Base-by-base conservation (phyloP, 805 yeast genomes). In the Wickerhamiella spandovensis region DNA sequence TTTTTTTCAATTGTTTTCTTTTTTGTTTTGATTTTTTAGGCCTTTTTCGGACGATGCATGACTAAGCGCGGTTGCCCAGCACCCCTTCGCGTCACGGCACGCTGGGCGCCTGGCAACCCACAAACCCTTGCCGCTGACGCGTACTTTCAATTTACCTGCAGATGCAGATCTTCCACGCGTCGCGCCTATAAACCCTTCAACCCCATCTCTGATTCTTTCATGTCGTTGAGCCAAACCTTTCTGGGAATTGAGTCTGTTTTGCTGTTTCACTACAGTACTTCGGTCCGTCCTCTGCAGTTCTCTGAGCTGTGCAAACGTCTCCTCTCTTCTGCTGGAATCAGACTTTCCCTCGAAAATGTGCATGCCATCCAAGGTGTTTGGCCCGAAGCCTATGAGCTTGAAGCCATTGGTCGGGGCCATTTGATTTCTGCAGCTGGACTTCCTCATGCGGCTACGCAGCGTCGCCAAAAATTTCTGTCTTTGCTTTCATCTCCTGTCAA, bases 351-450 rank as follows among this genome's bases (percentile, higher is more conserved):
- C 3, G 46, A 45, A 7, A 58, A 59, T 30, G 23, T 64, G 4
- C 54, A 56, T 23, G 55, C 50, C 35, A 55, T 64, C 20, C 49
- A 51, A 2, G 43, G 46, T 1, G 51, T 63, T 12, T 56, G 56
- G 54, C 62, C 63, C 2, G 51, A 48, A 17, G 51, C 61, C 8
- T 63, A 64, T 50, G 39, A 42, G 2, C 35, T 58, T 13, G 57
- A 52, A 25, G 22, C 18, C 1, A 32, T 32, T n/a, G 30, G 54
- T 2, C 50, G 53, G 13, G 38, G 37, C 21, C 24, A 20, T 10
- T 45, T 48, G 12, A 42, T 56, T 5, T 55, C 53, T 25, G 54
- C 57, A 3, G 13, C 47, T 2, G 56, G 46, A 12, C 50, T 55
- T 6, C 57, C 58, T 13, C 49, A 44, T 5, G 37, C 37, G 2